These are phyloP conservation scores for Dunaliella primolecta DNA, from an alignment of 139 green algal genomes.

Conservation along the genomic window DNA sequence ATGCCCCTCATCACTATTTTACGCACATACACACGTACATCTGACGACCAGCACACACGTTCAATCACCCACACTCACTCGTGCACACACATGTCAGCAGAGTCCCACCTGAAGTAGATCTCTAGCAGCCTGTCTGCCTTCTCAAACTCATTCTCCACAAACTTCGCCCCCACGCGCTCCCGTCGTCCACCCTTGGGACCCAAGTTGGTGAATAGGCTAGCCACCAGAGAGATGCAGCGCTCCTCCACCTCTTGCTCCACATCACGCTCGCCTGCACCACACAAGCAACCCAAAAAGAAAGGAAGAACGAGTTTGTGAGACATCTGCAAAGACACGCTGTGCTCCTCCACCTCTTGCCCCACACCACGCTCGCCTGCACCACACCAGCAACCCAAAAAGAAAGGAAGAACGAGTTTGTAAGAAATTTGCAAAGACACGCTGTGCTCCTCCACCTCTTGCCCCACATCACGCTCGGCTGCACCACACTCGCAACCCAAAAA, in stretches of 20 bases:
- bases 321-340: constrained; percentile 76
- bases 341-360: constrained; percentile 82
- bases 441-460: constrained; percentile 84
- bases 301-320: too few species aligned
- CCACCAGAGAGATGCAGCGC: constrained; percentile 79
- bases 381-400: not conserved
- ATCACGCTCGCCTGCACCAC: constrained; percentile 40
- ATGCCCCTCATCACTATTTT: too few species aligned
- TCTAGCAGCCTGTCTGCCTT: constrained; percentile 96
- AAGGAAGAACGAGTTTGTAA: too few species aligned
- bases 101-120: constrained; percentile 64
- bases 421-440: constrained; percentile 74
- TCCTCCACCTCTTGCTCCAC: constrained; percentile 82
- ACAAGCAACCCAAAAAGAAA: not conserved
- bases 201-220: constrained; percentile 50
- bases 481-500: not conserved
- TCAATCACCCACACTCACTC: not conserved
- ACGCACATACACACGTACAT: not conserved
- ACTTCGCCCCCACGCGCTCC: constrained; percentile 89
- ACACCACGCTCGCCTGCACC: constrained; percentile 45
- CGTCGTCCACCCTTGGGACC: constrained; percentile 19
- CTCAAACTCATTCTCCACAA: constrained; percentile 95
- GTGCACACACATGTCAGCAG: not conserved
- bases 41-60: not conserved
- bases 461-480: constrained; percentile 48